Evolutionary conservation across 805 yeast species (phyloP), one percentile per base, ranked within the genome.

Genomic region (Yarrowia hollandica): DNA sequence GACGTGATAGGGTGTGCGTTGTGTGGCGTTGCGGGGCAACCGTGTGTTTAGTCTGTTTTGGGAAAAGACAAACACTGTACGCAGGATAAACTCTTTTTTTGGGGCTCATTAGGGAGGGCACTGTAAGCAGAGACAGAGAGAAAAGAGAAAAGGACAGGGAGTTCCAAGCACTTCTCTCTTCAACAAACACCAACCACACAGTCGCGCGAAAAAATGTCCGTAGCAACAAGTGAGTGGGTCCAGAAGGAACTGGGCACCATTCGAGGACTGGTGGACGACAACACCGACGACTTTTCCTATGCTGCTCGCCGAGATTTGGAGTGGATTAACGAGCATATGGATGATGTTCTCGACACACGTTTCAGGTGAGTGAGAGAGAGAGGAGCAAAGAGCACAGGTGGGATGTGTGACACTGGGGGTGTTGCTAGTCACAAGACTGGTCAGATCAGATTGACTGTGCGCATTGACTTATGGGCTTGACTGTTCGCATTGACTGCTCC

Each of bases 221-320:
- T 64, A n/a, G 86, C 84, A 6, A 71, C 83, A 1, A 77, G 82
- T 11, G 77, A 72, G 62, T 81, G 83, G 82, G 72, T 80, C 48
- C 72, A 79, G 30, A 69, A 69, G 52, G 82, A 80, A 64, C 68
- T 78, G 67, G 66, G 68, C 59, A 70, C 73, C 14, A 72, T 75
- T 26, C 72, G 72, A 62, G 72, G 71, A 39, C 69, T 73, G 58
- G 75, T 79, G 63, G 63, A 67, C 10, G 67, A 70, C 19, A 72
- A 73, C 60, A 66, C 73, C 12, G 79, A 75, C 59, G 75, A 72
- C 35, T 69, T 79, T 42, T 75, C 77, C 14, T 70, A 69, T 23
- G 71, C 72, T 6, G 71, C 79, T 5, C 67, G 73, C 7, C 65
- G 74, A 11, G 78, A 76, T 38, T 62, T 78, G 30, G 72, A 74